Conservation (phyloP, 2,329 filamentous ascomycete species). For the Colletotrichum limetticola region DNA sequence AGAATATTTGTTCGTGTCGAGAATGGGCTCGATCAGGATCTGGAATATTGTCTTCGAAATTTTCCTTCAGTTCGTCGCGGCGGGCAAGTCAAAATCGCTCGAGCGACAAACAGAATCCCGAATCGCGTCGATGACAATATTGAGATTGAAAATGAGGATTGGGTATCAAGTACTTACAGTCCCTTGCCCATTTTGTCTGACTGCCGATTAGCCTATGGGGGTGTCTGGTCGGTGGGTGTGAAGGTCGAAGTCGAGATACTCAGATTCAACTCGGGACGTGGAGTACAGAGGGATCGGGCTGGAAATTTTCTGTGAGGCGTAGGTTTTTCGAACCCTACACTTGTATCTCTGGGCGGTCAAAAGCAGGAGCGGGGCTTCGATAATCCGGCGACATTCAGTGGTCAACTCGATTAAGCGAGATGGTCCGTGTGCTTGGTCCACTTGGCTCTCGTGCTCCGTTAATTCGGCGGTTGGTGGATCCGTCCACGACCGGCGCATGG, state of each 20-base stretch:
- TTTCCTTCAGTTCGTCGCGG: background rate
- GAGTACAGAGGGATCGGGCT: conserved; percentile 5
- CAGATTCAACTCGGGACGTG: conserved; percentile 14
- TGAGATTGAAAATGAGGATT: background rate
- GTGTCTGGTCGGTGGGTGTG: conserved; percentile 35
- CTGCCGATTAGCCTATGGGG: conserved; percentile 35
- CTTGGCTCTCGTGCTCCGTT: background rate
- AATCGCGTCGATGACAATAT: background rate
- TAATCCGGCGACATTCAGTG: conserved; percentile 6
- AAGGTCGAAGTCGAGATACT: conserved; percentile 18
- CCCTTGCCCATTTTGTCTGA: conserved; percentile 71
- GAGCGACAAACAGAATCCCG: background rate
- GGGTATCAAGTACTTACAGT: conserved; percentile 59
- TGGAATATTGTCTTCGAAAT: background rate
- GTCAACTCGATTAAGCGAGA: background rate
- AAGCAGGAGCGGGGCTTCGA: conserved; percentile 12
- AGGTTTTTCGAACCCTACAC: conserved; percentile 30
- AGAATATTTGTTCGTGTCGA: conserved; percentile 35
- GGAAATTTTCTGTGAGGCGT: conserved; percentile 16
- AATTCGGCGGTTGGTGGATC: background rate
- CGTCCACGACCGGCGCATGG: background rate
- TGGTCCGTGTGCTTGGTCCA: conserved; percentile 4
- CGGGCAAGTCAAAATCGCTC: background rate
- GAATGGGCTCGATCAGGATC: background rate
- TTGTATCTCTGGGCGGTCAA: background rate